A percentile compares a stretch with the other conserved stretches of the same genome.
These are phyloP conservation scores for Herpetomonas samuelpessoai DNA, from an alignment of 208 protist genomes.

Conservation along the genomic window DNA sequence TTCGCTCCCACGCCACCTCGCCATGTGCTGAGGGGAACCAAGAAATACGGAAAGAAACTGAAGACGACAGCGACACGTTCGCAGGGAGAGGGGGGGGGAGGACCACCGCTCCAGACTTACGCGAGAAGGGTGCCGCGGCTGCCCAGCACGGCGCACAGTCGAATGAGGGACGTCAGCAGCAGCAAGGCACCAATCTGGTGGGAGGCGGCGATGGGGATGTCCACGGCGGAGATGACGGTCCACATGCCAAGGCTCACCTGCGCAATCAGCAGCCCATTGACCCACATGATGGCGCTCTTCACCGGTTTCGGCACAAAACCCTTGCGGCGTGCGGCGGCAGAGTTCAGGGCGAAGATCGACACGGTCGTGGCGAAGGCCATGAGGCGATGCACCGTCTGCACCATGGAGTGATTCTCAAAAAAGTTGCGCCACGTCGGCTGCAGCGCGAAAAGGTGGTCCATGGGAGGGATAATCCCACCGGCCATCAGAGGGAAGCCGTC, in stretches of 20 bases:
- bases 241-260: constrained; percentile 92
- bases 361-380: constrained; percentile 56
- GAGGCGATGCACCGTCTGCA: constrained; percentile 75
- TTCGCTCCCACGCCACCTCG: no score
- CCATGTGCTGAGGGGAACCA: no score
- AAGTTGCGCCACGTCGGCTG: constrained; percentile 80
- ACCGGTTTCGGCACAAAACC: constrained; percentile 39
- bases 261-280: constrained; percentile 56
- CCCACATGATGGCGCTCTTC: constrained; percentile 40
- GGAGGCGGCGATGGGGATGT: constrained; percentile 81
- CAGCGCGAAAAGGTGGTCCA: constrained; percentile 59
- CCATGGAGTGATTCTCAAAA: constrained; percentile 79
- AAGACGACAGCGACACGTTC: no score
- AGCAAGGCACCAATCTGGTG: constrained; percentile 88
- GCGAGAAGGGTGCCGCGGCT: constrained; percentile 52
- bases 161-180: constrained; percentile 75
- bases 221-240: constrained; percentile 91
- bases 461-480: constrained; percentile 69
- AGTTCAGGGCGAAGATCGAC: constrained; percentile 53
- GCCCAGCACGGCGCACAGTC: constrained; percentile 68
- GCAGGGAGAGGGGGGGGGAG: no score
- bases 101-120: constrained; percentile 3
- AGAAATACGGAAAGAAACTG: no score
- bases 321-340: constrained; percentile 30
- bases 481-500: constrained; percentile 90